A percentile compares a stretch with the other conserved stretches of the same genome.
These are phyloP conservation scores for Leersia perrieri DNA, from an alignment of 176 grass and related monocot species.

Conservation along the genomic window DNA sequence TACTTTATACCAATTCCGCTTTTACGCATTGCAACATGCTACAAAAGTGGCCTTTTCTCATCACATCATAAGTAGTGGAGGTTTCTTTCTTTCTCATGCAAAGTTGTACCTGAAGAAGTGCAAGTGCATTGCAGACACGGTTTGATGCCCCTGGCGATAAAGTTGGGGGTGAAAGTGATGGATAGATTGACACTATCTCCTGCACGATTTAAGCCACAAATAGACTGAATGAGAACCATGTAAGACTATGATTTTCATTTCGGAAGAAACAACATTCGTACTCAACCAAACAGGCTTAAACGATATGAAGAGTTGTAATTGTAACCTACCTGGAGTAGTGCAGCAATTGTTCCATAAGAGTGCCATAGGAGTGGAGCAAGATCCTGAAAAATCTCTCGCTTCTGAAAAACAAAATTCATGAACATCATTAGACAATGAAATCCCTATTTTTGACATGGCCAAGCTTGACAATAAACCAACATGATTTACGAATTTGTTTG, in stretches of 20 bases:
- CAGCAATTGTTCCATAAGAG: constrained; percentile 81
- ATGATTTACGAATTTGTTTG: neutral
- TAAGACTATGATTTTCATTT: neutral
- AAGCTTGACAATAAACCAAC: neutral
- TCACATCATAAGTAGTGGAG: neutral
- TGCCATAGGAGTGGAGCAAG: constrained; percentile 88
- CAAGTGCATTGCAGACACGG: constrained; percentile 90
- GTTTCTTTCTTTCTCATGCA: constrained; percentile 26
- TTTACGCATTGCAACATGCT: neutral
- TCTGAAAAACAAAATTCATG: constrained; percentile 30
- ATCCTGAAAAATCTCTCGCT: constrained; percentile 72
- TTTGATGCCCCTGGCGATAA: constrained; percentile 74
- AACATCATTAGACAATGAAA: constrained; percentile 18
- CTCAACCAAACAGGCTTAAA: constrained; percentile 1
- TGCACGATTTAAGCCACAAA: constrained; percentile 40
- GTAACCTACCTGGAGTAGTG: constrained; percentile 69
- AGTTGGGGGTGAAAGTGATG: constrained; percentile 63
- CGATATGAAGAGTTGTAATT: constrained; percentile 6
- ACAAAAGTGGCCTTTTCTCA: constrained; percentile 3
- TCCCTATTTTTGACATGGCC: neutral
- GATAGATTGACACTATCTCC: constrained; percentile 86
- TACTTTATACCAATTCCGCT: neutral
- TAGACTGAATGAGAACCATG: constrained; percentile 5
- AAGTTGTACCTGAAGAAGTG: constrained; percentile 82
- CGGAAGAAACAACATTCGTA: neutral